These are phyloP conservation scores for Gonium pectorale DNA, from an alignment of 139 green algal genomes.

Conservation along the genomic window DNA sequence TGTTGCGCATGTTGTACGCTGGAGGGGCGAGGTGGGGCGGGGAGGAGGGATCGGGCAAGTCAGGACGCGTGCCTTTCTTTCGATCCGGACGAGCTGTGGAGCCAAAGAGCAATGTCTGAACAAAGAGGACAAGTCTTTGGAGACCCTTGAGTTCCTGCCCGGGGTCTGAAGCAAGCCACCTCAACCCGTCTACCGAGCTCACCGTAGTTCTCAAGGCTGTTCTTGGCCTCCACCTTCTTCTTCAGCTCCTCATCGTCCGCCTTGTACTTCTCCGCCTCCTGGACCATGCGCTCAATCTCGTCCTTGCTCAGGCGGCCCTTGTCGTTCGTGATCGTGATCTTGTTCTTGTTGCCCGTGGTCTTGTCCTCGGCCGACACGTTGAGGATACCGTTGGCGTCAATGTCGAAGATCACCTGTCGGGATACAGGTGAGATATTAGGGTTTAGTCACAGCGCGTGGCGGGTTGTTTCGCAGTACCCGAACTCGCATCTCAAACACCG, in stretches of 20 bases:
- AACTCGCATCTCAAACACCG: no score
- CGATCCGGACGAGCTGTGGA: no score
- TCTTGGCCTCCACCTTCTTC: constrained; percentile 94
- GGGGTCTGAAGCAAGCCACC: no score
- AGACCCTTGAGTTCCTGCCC: no score
- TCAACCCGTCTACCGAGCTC: neutral
- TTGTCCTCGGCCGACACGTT: constrained; percentile 99
- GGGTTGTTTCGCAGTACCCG: no score
- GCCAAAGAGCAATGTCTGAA: no score
- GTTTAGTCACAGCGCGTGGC: no score
- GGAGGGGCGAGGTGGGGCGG: neutral
- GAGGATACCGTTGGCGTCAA: constrained; percentile 99
- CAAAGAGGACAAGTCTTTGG: no score
- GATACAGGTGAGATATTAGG: no score
- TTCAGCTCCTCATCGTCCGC: constrained; percentile 92
- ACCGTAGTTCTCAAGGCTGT: constrained; percentile 92
- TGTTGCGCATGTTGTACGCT: constrained; percentile 96
- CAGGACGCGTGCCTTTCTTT: no score
- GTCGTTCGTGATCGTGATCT: constrained; percentile 99
- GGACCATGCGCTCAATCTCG: constrained; percentile 99
- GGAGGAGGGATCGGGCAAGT: no score
- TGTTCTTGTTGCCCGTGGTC: constrained; percentile 95
- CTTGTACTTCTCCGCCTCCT: constrained; percentile 98
- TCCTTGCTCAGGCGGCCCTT: constrained; percentile 98
- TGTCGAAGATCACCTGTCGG: constrained; percentile 91